phyloP scores from a whole-genome alignment of 2,329 filamentous ascomycete genomes.

The Alternaria brassicicola region DNA sequence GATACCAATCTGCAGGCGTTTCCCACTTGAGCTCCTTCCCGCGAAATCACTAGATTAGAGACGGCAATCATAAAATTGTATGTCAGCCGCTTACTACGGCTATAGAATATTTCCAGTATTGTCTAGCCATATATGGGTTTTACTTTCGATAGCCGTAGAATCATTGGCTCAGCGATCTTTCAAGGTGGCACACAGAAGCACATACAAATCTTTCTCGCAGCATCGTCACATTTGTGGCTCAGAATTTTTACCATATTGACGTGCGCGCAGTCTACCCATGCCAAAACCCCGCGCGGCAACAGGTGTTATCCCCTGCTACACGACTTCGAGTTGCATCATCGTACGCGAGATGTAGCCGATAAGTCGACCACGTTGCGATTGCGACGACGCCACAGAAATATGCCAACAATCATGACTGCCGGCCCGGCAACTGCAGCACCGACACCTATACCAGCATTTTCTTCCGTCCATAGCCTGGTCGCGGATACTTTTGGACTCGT shows the following conservation, averaged over 20 bases:
- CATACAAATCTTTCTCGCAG: neutral
- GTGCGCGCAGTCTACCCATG: neutral
- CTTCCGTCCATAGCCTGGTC: neutral
- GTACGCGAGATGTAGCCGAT: neutral
- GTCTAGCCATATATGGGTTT: neutral
- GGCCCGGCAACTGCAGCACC: neutral
- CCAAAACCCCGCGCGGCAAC: neutral
- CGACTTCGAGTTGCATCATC: neutral
- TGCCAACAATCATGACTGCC: neutral
- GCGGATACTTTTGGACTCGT: neutral
- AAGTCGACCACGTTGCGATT: neutral
- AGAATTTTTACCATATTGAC: neutral
- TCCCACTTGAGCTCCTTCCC: neutral
- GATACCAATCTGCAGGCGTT: neutral
- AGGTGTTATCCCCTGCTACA: neutral
- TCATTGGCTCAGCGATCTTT: too few relatives aligned
- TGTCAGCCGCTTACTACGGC: neutral
- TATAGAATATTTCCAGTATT: neutral
- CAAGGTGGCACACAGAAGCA: neutral
- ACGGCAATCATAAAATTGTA: neutral
- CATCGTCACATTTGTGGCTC: neutral
- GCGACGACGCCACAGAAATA: neutral
- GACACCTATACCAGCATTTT: neutral
- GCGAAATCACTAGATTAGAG: neutral
- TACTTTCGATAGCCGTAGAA: neutral